Percentiles rank a stretch among this genome's conserved stretches.
These are phyloP conservation scores for Sarcocystis neurona DNA, from an alignment of 169 alveolate genomes.

Conservation along the genomic window DNA sequence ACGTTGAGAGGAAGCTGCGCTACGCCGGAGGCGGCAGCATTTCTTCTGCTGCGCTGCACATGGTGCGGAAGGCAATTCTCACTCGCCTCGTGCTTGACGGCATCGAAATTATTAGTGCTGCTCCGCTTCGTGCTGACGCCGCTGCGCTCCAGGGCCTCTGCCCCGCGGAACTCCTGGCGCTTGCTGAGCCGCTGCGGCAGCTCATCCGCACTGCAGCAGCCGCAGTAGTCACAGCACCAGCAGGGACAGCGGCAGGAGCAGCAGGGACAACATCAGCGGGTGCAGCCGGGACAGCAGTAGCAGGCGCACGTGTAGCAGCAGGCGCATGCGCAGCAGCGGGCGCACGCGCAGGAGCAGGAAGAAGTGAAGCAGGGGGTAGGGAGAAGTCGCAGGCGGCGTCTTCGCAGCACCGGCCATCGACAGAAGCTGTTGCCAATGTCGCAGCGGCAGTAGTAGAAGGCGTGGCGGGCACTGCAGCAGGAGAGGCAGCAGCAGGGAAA, in stretches of 20 bases:
- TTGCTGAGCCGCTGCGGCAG: conserved; percentile 40
- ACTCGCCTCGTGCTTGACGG: conserved; percentile 10
- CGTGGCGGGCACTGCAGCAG: no score
- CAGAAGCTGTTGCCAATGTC: no score
- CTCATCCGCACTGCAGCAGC: background rate
- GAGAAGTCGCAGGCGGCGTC: background rate
- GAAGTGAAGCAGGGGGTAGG: background rate
- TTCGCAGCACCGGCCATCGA: no score
- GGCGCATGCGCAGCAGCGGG: background rate
- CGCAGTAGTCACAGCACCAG: background rate
- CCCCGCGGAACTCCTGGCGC: conserved; percentile 32
- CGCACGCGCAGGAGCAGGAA: background rate
- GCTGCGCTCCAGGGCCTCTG: conserved; percentile 5
- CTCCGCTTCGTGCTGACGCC: conserved; percentile 32
- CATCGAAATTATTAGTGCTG: conserved; percentile 18
- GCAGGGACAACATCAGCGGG: background rate
- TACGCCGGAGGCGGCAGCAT: conserved; percentile 55
- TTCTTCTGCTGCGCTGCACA: background rate
- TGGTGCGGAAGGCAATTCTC: background rate
- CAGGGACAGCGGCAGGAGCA: background rate
- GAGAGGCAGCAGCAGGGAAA: no score
- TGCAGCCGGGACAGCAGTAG: background rate
- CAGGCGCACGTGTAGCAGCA: background rate
- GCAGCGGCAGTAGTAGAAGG: no score
- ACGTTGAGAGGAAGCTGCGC: conserved; percentile 44